Base-by-base conservation (phyloP, 2,329 filamentous ascomycete species). In the Colletotrichum euphorbiae region DNA sequence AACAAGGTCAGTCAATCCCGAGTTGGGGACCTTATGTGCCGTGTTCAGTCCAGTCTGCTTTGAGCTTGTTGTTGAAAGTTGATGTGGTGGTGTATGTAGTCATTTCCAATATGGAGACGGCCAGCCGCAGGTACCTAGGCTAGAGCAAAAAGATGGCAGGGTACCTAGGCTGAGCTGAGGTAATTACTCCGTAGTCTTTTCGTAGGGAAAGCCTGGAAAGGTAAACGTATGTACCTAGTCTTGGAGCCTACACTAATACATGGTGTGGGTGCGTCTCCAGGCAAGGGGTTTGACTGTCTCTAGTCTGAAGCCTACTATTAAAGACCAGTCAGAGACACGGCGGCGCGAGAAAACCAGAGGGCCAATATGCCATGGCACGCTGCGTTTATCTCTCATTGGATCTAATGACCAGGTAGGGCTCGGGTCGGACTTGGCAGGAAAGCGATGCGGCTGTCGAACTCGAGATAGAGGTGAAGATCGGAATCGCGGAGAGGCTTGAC, bases 401-500 rank as follows among this genome's bases (percentile, higher is more conserved):
- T 50, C 57, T 33, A 46, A 42, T 48, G 42, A 17, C 19, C n/a
- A 38, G 24, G 38, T 51, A 54, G 65, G 54, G 42, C 54, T 60
- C 48, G 55, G 46, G 61, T 61, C 54, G 66, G 62, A 69, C 67
- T 62, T 67, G 67, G 67, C 67, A 69, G 43, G 43, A 52, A 45
- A 51, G 48, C 52, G 51, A 67, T 69, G 56, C 56, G 50, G 62
- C 56, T 67, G 56, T 67, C 67, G 36, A 51, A 31, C 36, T 51
- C 17, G n/a, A 62, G 63, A 67, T 62, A 45, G 56, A 69, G 31
- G 54, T 69, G 62, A 67, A 69, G 67, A 69, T 69, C 63, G 61
- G 57, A 67, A 69, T 67, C 63, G 67, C 63, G 67, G 67, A 67
- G 56, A 67, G 67, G 67, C 63, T 66, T 69, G 61, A 69, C 61